Evolutionary conservation across 2,329 filamentous ascomycete genomes (phyloP).

Genomic region (Venturia carpophila): DNA sequence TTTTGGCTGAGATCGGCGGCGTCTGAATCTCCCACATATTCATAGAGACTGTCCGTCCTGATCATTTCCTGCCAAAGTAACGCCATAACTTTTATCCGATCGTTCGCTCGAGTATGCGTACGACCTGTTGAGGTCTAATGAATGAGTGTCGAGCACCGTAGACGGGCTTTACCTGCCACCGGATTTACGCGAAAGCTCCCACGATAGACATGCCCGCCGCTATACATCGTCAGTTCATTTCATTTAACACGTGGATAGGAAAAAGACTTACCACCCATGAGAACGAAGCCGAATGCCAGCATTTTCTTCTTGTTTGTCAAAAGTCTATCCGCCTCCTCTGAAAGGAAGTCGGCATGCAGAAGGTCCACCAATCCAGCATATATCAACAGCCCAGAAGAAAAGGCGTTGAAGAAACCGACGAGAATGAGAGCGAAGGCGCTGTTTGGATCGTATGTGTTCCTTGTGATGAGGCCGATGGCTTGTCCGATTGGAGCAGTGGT

Average conservation of each 20-base stretch:
- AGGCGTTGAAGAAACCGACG: constrained; percentile 58
- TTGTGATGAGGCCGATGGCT: constrained; percentile 52
- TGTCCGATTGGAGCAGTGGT: constrained; percentile 58
- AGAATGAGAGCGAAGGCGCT: constrained; percentile 57
- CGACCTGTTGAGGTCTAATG: neutral
- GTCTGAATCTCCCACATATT: neutral
- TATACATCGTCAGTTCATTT: neutral
- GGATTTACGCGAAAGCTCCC: constrained; percentile 30
- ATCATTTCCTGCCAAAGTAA: neutral
- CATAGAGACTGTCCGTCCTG: neutral
- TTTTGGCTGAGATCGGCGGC: neutral
- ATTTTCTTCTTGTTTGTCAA: constrained; percentile 49
- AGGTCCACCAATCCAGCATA: constrained; percentile 58
- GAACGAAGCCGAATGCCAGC: constrained; percentile 40
- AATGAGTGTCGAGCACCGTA: neutral
- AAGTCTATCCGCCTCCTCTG: constrained; percentile 36
- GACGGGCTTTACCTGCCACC: neutral
- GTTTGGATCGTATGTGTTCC: constrained; percentile 53
- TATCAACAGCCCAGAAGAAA: constrained; percentile 53
- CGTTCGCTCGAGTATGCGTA: neutral
- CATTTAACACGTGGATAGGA: neutral
- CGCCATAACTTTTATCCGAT: neutral
- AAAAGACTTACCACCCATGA: constrained; percentile 26
- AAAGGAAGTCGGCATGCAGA: constrained; percentile 58
- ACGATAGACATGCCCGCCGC: constrained; percentile 32